Percentiles rank a stretch among this genome's conserved stretches.
These are phyloP conservation scores for Spongispora temasekensis DNA, from an alignment of 1,284 basidiomycete species.

Conservation along the genomic window DNA sequence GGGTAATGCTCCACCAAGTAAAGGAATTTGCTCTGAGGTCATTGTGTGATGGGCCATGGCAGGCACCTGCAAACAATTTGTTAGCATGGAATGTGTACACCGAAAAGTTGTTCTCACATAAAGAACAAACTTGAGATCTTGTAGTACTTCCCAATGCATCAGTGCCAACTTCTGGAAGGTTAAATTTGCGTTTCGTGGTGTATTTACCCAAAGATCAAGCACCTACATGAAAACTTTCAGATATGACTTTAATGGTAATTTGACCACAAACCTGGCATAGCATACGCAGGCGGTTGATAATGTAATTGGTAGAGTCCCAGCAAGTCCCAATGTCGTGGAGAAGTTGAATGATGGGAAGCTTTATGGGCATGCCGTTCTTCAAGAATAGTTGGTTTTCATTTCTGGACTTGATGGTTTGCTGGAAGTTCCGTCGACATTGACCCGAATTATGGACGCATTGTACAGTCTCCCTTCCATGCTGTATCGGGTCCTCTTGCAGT, in stretches of 20 bases:
- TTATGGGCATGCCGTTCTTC: neutral
- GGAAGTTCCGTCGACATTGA: neutral
- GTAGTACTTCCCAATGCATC: neutral
- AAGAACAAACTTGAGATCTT: neutral
- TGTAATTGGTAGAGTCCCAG: neutral
- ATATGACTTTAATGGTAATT: neutral
- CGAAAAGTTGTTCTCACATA: neutral
- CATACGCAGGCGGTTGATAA: neutral
- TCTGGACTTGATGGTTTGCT: neutral
- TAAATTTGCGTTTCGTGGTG: neutral
- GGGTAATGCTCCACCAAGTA: neutral
- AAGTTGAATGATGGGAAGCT: neutral
- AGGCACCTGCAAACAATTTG: neutral
- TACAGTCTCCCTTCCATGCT: neutral
- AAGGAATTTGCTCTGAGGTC: neutral
- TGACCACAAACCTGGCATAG: neutral
- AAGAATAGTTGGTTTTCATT: neutral
- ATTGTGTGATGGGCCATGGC: neutral
- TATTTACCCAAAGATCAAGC: neutral
- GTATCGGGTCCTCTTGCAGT: neutral
- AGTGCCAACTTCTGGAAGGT: neutral
- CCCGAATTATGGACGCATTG: neutral
- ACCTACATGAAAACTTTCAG: neutral
- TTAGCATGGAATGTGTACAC: neutral
- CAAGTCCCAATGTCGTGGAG: neutral